Conservation (phyloP, 176 grass and related monocot species). For the Aegilops bicornis region DNA sequence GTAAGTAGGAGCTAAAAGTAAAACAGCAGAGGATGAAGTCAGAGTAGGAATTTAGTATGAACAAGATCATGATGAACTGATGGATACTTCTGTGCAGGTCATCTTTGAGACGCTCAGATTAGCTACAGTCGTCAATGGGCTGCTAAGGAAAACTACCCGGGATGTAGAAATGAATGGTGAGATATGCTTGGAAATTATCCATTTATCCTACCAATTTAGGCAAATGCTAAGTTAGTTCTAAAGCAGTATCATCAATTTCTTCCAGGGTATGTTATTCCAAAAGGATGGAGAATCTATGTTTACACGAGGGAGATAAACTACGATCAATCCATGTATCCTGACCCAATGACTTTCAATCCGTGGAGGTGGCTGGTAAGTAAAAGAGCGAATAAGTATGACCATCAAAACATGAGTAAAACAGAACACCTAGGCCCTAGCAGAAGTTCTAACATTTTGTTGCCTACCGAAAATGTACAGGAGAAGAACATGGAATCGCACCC, state of each 20-base stretch:
- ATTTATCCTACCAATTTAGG: background rate
- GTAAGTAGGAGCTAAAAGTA: constrained; percentile 43
- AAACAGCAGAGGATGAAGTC: background rate
- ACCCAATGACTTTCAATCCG: constrained; percentile 85
- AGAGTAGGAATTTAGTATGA: background rate
- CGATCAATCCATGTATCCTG: constrained; percentile 76
- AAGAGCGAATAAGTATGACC: background rate
- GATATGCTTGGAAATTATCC: background rate
- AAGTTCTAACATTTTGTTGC: constrained; percentile 9
- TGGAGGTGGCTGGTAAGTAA: constrained; percentile 97
- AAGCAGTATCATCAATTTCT: constrained; percentile 16
- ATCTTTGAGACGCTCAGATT: constrained; percentile 94
- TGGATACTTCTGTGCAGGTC: constrained; percentile 34
- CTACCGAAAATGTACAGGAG: constrained; percentile 45
- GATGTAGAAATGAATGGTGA: constrained; percentile 95
- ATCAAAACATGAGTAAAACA: background rate
- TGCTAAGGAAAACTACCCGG: constrained; percentile 89
- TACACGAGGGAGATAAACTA: constrained; percentile 99
- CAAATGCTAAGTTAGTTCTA: background rate
- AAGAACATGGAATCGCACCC: constrained; percentile 79
- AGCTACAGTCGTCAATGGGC: constrained; percentile 89
- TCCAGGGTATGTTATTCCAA: constrained; percentile 84
- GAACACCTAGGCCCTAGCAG: background rate
- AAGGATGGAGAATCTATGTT: constrained; percentile 97
- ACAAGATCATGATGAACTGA: background rate